Base-by-base conservation (phyloP, 805 yeast species). In the Candida endomychidarum region DNA sequence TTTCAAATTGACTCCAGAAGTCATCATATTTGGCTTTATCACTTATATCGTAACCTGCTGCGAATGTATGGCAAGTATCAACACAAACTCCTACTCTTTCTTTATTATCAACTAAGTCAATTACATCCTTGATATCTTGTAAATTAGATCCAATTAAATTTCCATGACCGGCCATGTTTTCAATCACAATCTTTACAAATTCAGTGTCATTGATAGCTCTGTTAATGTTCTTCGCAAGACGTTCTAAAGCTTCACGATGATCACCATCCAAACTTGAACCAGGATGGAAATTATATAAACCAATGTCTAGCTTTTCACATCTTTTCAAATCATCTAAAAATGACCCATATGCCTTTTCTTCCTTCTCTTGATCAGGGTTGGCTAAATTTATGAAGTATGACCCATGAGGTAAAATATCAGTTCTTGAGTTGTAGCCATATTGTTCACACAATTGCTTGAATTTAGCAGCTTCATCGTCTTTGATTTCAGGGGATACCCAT, bases 121-220 rank as follows among this genome's bases (percentile, higher is more conserved):
- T 87, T 11, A 93, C 90, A 16, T 74, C 76, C 20, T 74, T 68
- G 34, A 93, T 69, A 54, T 93, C 98, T 48, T 84, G 79, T 20
- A 91, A 63, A 29, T 76, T 70, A 3, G 91, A 82, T 1, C 98
- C 99, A 29, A 93, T 83, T 45, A 91, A 74, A 46, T 86, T 83
- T 2, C 96, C 96, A 51, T 88, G 95, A 8, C 99, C 99, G 1
- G 99, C 96, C 99, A 93, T 93, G 56, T 91, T 93, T 56, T 93
- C 99, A 43, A 93, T 72, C 9, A 93, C 95, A 31, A 93, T 81
- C 54, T 83, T 90, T 22, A 93, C 98, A 56, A 79, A 83, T 5
- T 65, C 52, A 0, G 99, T 93, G 41, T 78, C 80, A 18, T 63
- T 61, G 35, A 86, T 82, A 4, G 96, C 97, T 34, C 65, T 72